Percentiles rank a stretch among this genome's conserved stretches.
Evolutionary conservation across 2,329 filamentous ascomycete species (phyloP).

Genomic region (Venturia carpophila): DNA sequence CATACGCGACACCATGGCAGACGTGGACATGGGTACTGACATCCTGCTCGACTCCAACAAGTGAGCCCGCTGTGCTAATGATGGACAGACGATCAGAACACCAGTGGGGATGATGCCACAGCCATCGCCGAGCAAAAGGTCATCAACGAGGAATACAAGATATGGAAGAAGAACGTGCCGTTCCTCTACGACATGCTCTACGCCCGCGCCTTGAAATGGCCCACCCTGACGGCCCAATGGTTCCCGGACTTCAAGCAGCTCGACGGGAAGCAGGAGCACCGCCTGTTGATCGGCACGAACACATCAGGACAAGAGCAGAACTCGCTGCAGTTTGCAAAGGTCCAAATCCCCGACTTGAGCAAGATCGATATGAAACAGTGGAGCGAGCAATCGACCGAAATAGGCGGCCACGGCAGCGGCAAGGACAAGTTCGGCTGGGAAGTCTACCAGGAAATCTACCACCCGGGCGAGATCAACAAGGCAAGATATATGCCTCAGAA

Average conservation of each 20-base stretch:
- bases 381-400: conserved; percentile 84
- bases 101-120: conserved; percentile 53
- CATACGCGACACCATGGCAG: neutral
- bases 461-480: conserved; percentile 96
- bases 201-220: conserved; percentile 93
- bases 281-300: conserved; percentile 87
- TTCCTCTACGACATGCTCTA: conserved; percentile 98
- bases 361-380: conserved; percentile 72
- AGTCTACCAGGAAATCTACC: conserved; percentile 91
- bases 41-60: neutral
- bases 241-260: conserved; percentile 86
- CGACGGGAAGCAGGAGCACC: conserved; percentile 74
- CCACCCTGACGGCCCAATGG: conserved; percentile 95
- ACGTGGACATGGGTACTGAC: conserved; percentile 3
- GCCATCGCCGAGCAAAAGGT: conserved; percentile 72
- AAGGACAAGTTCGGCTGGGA: conserved; percentile 78
- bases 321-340: conserved; percentile 88
- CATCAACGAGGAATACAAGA: conserved; percentile 99
- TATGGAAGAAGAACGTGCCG: conserved; percentile 99
- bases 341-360: conserved; percentile 78
- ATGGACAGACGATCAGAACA: conserved; percentile 32
- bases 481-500: conserved; percentile 97
- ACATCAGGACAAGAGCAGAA: conserved; percentile 80
- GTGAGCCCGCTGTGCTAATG: neutral
- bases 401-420: conserved; percentile 79